Evolutionary conservation across 331 rosid genomes (phyloP), one percentile per base, ranked within the genome.

Genomic region (Telfairia occidentalis): DNA sequence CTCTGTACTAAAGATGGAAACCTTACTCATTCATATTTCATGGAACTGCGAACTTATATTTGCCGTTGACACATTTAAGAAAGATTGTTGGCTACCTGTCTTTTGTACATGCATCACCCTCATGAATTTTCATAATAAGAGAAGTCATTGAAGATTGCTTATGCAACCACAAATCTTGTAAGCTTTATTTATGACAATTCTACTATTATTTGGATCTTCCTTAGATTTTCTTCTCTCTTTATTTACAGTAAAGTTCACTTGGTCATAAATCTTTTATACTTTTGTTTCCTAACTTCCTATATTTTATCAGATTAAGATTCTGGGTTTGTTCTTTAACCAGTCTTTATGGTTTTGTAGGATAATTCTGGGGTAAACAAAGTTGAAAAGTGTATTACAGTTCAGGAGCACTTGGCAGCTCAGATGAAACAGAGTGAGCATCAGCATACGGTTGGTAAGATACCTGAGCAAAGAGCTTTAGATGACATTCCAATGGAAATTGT

Each of bases 401-500:
- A 52, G 78, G 90, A 81, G 49, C 82, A 78, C 75, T 73, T 84
- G 43, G 83, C 84, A 49, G 57, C 76, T 76, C 75, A 58, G 79
- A 81, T 85, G 83, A 84, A 80, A 73, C 82, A 83, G 59, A 53
- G 82, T 79, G 83, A 85, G 54, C 85, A 78, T 79, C 82, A 85
- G 54, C 85, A 78, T 57, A 78, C 77, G 52, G 58, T 75, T 42
- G 87, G 82, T 63, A 80, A 76, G 76, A 83, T 48, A 55, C 78
- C 90, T 78, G 90, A 92, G 71, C 83, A 83, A 32, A 92, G 90
- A 72, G 75, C 86, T 78, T 74, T 71, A 24, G 97, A 96, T 86
- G 99, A 87, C 80, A 89, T 92, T 74, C 97, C 96, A 35, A 92
- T 89, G 97, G 99, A 95, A 82, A 90, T 96, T 81, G 96, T 92